A percentile compares a stretch with the other conserved stretches of the same genome.
Conservation (phyloP, 257 asterid species). For the Scutellaria barbata region DNA sequence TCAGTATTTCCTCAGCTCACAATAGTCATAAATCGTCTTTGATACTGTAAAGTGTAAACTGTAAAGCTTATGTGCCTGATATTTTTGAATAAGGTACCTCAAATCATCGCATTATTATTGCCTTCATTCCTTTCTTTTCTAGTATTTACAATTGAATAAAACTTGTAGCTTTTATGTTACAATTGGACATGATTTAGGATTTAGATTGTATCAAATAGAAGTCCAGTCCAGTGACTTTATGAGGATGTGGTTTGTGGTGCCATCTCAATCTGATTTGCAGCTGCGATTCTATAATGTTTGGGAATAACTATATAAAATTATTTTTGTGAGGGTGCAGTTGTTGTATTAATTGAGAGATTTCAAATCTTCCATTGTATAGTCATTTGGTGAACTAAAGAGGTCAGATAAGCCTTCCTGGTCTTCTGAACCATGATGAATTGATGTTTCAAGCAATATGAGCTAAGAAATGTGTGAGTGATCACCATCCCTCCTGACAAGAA, state of each 20-base stretch:
- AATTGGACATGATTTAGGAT: constrained; percentile 6
- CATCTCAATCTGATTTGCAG: not conserved
- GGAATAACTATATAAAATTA: not conserved
- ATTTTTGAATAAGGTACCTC: not conserved
- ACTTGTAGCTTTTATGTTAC: not conserved
- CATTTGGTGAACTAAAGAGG: not conserved
- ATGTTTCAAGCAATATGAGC: not conserved
- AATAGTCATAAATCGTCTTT: too few relatives aligned
- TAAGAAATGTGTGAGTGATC: not conserved
- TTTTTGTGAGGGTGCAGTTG: not conserved
- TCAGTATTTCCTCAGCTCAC: too few relatives aligned
- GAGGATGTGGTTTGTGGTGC: constrained; percentile 18
- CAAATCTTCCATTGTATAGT: constrained; percentile 4
- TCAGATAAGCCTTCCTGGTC: constrained; percentile 2
- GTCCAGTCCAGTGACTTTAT: not conserved
- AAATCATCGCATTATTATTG: not conserved
- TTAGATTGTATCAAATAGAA: not conserved
- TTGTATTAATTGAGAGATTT: not conserved
- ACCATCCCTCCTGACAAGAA: not conserved
- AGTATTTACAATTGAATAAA: too few relatives aligned
- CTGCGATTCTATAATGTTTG: constrained; percentile 4
- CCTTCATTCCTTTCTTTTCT: not conserved
- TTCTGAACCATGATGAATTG: not conserved
- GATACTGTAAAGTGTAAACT: too few relatives aligned
- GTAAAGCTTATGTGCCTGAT: too few relatives aligned